Conservation (phyloP, 768 basidiomycete species). For the Tricholoma hemisulphureum region DNA sequence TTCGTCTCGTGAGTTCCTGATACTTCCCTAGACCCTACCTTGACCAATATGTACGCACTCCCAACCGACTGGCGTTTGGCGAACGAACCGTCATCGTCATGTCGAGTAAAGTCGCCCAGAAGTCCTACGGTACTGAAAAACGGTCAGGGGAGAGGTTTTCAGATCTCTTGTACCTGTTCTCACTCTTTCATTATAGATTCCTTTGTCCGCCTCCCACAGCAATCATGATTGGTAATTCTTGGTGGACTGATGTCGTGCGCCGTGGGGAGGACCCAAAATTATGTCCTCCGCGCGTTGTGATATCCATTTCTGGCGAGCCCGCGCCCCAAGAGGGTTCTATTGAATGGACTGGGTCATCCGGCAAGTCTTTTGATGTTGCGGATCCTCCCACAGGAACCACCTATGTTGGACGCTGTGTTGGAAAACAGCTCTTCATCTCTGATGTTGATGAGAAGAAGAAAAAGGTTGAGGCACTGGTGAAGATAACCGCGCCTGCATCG, state of each 20-base stretch:
- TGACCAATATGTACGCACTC: conserved; percentile 80
- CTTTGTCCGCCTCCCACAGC: conserved; percentile 93
- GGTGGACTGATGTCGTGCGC: conserved; percentile 85
- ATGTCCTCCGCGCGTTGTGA: conserved; percentile 76
- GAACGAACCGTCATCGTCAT: conserved; percentile 94
- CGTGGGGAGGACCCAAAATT: conserved; percentile 73
- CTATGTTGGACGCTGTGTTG: conserved; percentile 89
- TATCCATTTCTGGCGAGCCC: conserved; percentile 91
- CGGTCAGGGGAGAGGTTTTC: conserved; percentile 45
- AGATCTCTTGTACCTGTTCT: conserved; percentile 3
- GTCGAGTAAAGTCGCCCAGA: conserved; percentile 98
- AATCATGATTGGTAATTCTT: conserved; percentile 89
- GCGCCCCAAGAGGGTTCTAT: conserved; percentile 81
- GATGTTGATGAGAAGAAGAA: conserved; percentile 95
- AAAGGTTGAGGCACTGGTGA: conserved; percentile 91
- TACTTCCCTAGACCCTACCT: conserved; percentile 61
- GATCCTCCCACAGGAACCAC: conserved; percentile 81
- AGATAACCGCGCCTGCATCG: conserved; percentile 75
- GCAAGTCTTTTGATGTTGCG: conserved; percentile 79
- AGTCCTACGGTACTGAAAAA: conserved; percentile 96
- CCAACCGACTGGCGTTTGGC: conserved; percentile 85
- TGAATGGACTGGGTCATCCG: conserved; percentile 84
- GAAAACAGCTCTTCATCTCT: conserved; percentile 93
- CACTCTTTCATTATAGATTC: conserved; percentile 51
- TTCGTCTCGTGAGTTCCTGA: conserved; percentile 16